Evolutionary conservation across 306 rosid genomes (phyloP).

Genomic region (Cucumis sativus): DNA sequence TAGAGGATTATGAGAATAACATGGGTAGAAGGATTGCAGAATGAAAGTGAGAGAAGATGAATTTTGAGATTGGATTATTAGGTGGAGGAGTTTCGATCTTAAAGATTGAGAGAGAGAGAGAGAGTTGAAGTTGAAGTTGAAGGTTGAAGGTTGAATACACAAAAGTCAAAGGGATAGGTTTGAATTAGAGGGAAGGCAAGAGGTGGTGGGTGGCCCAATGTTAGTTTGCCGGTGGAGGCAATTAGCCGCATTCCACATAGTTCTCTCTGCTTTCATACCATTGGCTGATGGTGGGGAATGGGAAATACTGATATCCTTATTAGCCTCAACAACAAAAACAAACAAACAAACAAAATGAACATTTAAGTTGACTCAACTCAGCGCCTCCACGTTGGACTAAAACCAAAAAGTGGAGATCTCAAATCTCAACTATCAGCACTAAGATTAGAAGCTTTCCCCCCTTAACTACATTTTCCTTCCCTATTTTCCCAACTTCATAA

Average conservation of each 20-base stretch:
- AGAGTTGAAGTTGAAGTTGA: fast-evolving
- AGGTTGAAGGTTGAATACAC: not conserved
- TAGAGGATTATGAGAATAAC: not conserved
- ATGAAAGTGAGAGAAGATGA: not conserved
- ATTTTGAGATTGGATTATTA: not conserved
- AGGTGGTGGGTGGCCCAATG: not conserved
- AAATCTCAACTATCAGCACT: not conserved
- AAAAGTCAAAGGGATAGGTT: not conserved
- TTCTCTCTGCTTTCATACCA: not conserved
- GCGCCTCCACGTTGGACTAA: not conserved
- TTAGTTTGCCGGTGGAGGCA: not conserved
- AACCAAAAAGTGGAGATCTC: not conserved
- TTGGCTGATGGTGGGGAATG: not conserved
- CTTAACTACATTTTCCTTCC: no score
- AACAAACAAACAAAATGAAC: no score
- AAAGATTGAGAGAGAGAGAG: not conserved
- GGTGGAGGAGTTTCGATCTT: not conserved
- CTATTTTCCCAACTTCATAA: no score
- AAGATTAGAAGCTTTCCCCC: not conserved
- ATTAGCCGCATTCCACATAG: not conserved
- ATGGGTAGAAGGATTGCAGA: not conserved
- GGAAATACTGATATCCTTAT: no score
- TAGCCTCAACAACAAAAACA: no score
- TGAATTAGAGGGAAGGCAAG: not conserved
- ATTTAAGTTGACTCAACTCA: not conserved